phyloP scores from a whole-genome alignment of 768 basidiomycete species.

The Trametes villosa region DNA sequence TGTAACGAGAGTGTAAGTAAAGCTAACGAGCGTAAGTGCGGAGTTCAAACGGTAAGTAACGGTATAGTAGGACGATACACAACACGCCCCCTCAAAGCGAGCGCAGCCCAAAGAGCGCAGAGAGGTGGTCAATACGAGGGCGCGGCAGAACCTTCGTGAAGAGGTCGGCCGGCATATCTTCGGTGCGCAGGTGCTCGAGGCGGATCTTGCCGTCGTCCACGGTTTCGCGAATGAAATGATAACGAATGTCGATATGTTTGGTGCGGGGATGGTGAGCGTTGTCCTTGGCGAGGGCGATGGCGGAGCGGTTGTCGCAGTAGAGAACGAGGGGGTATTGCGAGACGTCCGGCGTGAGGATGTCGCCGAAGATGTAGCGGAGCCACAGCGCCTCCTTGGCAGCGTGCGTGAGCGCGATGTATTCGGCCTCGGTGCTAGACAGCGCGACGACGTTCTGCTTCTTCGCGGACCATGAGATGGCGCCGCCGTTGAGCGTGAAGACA shows the following conservation, averaged over 20 bases:
- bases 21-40: too few relatives aligned
- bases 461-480: conserved; percentile 45
- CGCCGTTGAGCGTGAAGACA: conserved; percentile 38
- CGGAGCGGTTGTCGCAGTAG: conserved; percentile 13
- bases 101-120: too few relatives aligned
- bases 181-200: background rate
- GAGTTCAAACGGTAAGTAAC: too few relatives aligned
- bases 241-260: too few relatives aligned
- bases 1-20: too few relatives aligned
- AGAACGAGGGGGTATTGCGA: background rate
- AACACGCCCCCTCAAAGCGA: too few relatives aligned
- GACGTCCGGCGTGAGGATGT: conserved; percentile 1
- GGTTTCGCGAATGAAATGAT: conserved; percentile 27
- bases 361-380: conserved; percentile 26
- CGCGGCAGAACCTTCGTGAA: too few relatives aligned
- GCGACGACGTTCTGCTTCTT: conserved; percentile 43
- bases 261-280: too few relatives aligned
- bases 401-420: conserved; percentile 43
- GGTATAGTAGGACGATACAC: too few relatives aligned
- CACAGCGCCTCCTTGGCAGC: conserved; percentile 42
- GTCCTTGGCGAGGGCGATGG: conserved; percentile 20
- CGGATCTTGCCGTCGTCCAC: conserved; percentile 7
- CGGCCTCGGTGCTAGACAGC: conserved; percentile 42
- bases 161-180: too few relatives aligned
- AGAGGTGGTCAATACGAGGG: too few relatives aligned